Conservation (phyloP, 306 rosid genomes). For the Fagus crenata region DNA sequence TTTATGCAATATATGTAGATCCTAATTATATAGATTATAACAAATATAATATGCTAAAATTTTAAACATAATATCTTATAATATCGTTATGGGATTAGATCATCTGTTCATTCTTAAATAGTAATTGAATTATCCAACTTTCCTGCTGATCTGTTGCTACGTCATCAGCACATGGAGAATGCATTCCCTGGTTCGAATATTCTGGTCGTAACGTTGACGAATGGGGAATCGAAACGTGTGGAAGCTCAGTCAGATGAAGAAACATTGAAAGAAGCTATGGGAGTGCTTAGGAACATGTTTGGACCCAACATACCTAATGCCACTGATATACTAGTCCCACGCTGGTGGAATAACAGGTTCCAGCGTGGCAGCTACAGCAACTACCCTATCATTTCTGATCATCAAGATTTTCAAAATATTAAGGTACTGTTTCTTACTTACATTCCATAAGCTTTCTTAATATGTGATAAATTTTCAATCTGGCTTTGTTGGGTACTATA, state of each 20-base stretch:
- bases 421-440: conserved; percentile 50
- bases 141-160: conserved; percentile 39
- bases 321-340: conserved; percentile 78
- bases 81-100: conserved; percentile 30
- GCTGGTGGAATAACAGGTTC: conserved; percentile 91
- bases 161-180: conserved; percentile 92
- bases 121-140: conserved; percentile 31
- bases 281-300: conserved; percentile 78
- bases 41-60: conserved; percentile 28
- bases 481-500: background rate
- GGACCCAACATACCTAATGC: conserved; percentile 81
- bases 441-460: conserved; percentile 1
- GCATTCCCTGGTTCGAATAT: conserved; percentile 96
- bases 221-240: conserved; percentile 92
- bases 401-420: conserved; percentile 50
- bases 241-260: conserved; percentile 78
- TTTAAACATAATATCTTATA: conserved; percentile 12
- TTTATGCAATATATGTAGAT: conserved; percentile 27
- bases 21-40: conserved; percentile 16
- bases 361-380: conserved; percentile 97
- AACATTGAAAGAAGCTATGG: conserved; percentile 86
- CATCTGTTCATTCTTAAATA: conserved; percentile 21
- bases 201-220: conserved; percentile 91
- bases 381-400: conserved; percentile 66
- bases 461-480: background rate